Percentiles rank a stretch among this genome's conserved stretches.
These are phyloP conservation scores for Drechslerella coelobrocha DNA, from an alignment of 2,329 filamentous ascomycete species.

Conservation along the genomic window DNA sequence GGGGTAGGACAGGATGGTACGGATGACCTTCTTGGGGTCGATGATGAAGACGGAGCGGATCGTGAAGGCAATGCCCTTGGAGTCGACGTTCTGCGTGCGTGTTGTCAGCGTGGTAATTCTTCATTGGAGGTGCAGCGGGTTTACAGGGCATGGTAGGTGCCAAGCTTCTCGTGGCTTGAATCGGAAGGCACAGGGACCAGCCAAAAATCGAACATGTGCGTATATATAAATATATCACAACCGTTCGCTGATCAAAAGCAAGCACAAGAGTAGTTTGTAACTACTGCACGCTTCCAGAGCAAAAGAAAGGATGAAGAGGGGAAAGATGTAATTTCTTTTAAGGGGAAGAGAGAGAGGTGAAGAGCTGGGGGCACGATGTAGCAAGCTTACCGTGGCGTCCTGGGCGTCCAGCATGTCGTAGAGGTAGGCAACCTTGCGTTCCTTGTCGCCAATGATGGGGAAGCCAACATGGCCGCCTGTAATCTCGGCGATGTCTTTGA, in stretches of 20 bases:
- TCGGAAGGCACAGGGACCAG: too few species aligned
- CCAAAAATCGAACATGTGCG: too few species aligned
- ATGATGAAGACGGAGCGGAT: constrained; percentile 72
- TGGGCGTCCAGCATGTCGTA: constrained; percentile 60
- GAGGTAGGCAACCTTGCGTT: constrained; percentile 58
- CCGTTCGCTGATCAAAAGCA: too few species aligned
- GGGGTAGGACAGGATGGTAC: constrained; percentile 69
- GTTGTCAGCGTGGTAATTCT: constrained; percentile 42
- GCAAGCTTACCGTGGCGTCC: constrained; percentile 52
- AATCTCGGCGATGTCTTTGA: constrained; percentile 63
- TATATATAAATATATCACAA: too few species aligned
- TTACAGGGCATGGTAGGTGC: too few species aligned
- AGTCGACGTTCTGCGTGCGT: constrained; percentile 58
- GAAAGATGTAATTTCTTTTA: too few species aligned
- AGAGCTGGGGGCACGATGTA: constrained; percentile 8
- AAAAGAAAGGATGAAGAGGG: too few species aligned
- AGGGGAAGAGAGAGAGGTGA: neutral
- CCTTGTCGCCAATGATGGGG: constrained; percentile 61
- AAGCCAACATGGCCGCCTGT: constrained; percentile 57
- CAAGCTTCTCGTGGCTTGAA: too few species aligned
- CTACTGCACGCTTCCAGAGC: too few species aligned
- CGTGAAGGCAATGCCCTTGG: constrained; percentile 66
- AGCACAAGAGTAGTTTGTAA: too few species aligned
- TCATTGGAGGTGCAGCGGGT: neutral
- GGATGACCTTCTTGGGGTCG: constrained; percentile 70